Conservation (phyloP, 2,329 filamentous ascomycete species). For the Penicillium occitanis region DNA sequence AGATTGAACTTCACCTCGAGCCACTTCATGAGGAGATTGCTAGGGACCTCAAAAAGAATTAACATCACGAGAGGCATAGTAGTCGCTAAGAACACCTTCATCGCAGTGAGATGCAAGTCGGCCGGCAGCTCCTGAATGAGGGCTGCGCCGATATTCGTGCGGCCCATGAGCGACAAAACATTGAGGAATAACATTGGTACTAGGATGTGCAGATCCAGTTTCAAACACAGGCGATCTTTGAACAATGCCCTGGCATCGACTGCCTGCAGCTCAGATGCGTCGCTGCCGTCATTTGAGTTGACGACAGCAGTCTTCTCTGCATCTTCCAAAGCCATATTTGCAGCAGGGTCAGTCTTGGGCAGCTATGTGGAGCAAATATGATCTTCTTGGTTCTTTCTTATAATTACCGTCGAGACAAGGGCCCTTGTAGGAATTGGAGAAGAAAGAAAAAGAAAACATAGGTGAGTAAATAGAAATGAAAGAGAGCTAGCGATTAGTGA, state of each 20-base stretch:
- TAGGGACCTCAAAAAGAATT: conserved; percentile 9
- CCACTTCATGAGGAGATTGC: conserved; percentile 14
- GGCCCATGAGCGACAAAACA: conserved; percentile 13
- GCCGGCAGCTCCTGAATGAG: conserved; percentile 1
- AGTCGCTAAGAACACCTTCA: not conserved
- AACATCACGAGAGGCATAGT: conserved; percentile 5
- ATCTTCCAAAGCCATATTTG: not conserved
- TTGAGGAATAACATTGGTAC: conserved; percentile 8
- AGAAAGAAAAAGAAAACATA: not conserved
- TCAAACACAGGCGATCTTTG: conserved; percentile 10
- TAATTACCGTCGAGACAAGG: not conserved
- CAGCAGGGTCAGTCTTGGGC: not conserved
- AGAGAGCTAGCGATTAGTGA: not conserved
- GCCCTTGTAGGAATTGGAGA: too few species aligned
- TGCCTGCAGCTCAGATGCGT: not conserved
- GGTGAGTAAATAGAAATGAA: not conserved
- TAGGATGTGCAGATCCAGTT: conserved; percentile 2
- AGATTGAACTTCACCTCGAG: conserved; percentile 2
- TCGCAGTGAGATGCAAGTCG: conserved; percentile 8
- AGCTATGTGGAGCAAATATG: not conserved
- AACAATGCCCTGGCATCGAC: conserved; percentile 9
- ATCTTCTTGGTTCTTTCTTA: too few species aligned
- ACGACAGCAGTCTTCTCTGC: conserved; percentile 7
- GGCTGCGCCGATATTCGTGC: conserved; percentile 9
- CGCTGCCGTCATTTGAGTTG: conserved; percentile 11